These are phyloP conservation scores for Saccharomycopsis javanensis DNA, from an alignment of 805 yeast species.

Conservation along the genomic window DNA sequence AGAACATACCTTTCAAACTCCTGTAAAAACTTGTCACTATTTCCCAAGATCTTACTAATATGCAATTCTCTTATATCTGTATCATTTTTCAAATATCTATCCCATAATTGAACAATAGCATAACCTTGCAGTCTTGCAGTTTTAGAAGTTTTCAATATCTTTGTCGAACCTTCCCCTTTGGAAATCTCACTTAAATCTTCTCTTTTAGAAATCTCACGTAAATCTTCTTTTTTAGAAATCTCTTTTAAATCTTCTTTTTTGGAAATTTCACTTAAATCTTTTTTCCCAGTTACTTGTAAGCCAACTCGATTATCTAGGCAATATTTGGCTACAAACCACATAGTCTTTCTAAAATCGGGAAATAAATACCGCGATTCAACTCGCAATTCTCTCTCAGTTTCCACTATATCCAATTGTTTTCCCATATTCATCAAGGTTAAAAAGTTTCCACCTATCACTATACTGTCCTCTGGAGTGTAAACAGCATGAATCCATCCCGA, in stretches of 20 bases:
- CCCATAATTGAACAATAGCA: not conserved
- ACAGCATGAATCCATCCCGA: conserved; percentile 94
- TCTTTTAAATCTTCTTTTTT: not conserved
- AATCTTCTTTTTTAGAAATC: not conserved
- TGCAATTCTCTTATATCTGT: not conserved
- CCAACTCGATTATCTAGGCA: not conserved
- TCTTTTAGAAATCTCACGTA: too few species aligned
- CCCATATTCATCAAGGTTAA: conserved; percentile 53
- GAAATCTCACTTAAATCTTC: too few species aligned
- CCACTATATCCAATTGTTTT: conserved; percentile 51
- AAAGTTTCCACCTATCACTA: conserved; percentile 85
- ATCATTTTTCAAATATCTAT: not conserved
- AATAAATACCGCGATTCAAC: conserved; percentile 72
- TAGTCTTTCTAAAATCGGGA: conserved; percentile 61
- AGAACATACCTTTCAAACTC: not conserved
- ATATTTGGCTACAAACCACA: conserved; percentile 40
- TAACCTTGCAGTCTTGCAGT: not conserved
- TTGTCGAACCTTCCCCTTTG: too few species aligned
- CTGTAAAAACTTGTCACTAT: not conserved
- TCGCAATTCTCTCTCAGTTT: conserved; percentile 54
- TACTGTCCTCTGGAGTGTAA: conserved; percentile 67
- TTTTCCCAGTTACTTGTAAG: not conserved
- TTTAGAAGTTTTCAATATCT: too few species aligned
- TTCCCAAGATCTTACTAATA: not conserved
- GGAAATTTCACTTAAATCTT: not conserved